phyloP scores from a whole-genome alignment of 1,284 basidiomycete genomes.

The Gastroboletus turbinatus region DNA sequence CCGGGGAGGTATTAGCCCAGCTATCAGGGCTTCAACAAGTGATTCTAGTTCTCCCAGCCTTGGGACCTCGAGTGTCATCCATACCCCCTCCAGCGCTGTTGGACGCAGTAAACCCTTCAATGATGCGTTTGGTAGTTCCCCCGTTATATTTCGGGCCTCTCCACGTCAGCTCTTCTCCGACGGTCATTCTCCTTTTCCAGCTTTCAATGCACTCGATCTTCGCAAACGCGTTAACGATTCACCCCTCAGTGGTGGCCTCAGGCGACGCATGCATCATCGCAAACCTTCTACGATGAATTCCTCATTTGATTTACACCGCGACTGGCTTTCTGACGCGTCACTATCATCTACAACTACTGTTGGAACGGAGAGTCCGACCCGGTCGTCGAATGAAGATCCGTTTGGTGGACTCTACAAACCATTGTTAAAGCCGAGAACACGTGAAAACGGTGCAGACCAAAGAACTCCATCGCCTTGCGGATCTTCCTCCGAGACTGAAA shows the following conservation, averaged over 20 bases:
- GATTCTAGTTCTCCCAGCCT: slow-evolving; percentile 34
- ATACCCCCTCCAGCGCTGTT: slow-evolving; percentile 29
- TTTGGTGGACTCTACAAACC: slow-evolving; percentile 35
- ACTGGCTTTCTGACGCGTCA: slow-evolving; percentile 47
- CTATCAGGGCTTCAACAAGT: slow-evolving; percentile 27
- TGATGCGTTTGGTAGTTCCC: slow-evolving; percentile 35
- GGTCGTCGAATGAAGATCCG: slow-evolving; percentile 35
- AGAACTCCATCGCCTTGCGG: slow-evolving; percentile 32
- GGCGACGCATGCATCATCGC: slow-evolving; percentile 30
- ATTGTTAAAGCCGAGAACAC: slow-evolving; percentile 17
- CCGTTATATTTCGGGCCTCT: slow-evolving; percentile 38
- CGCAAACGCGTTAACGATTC: slow-evolving; percentile 37
- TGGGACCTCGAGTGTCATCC: slow-evolving; percentile 30
- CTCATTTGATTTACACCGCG: slow-evolving; percentile 38
- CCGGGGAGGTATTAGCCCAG: slow-evolving; percentile 42
- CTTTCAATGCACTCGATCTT: slow-evolving; percentile 28
- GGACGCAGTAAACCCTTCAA: slow-evolving; percentile 30
- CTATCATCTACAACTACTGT: slow-evolving; percentile 30
- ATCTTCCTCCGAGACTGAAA: slow-evolving; percentile 48
- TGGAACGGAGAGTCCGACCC: slow-evolving; percentile 20
- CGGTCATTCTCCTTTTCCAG: slow-evolving; percentile 31
- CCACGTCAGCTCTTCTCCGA: slow-evolving; percentile 40
- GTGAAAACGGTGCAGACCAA: slow-evolving; percentile 8
- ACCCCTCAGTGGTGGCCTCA: slow-evolving; percentile 29
- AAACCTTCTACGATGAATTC: slow-evolving; percentile 41